Base-by-base conservation (phyloP, 2,329 filamentous ascomycete genomes). In the Berkeleyomyces basicola region DNA sequence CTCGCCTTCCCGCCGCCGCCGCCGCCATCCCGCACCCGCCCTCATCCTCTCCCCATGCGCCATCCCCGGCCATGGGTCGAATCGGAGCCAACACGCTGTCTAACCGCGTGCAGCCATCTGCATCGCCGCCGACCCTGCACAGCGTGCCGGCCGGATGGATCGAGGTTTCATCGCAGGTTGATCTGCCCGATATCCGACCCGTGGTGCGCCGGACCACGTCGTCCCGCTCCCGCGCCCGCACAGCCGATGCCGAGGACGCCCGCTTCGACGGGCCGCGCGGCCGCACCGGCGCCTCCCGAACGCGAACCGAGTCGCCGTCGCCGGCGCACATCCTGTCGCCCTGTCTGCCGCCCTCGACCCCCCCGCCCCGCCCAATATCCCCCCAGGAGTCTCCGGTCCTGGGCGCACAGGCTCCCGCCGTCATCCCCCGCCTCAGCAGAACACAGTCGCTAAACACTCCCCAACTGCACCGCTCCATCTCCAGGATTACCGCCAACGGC, bases 161-260 rank as follows among this genome's bases (percentile, higher is more conserved):
- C 53, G 59, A 62, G 31, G 60, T 64, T 14, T 64, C 63, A 16
- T 64, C 63, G 9, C 63, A 64, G 36, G 53, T 64, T 42, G 63
- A 64, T 16, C 23, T 62, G 9, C 63, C 63, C 11, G 63, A 64
- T 58, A 47, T 62, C 11, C 47, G 63, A 23, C 63, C 53, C 37
- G 60, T 46, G 7, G 46, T 62, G 9, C 55, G 60, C 10, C 62
- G 58, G 40, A 33, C 39, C 14, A 4, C 4, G 10, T 53, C 49
- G 33, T 53, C 31, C 33, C 49, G 49, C 4, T 36, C 23, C 33
- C 58, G 58, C 10, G 33, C 33, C n/a, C 53, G 36, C 43, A 11
- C 9, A n/a, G 33, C 44, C 31, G 46, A 49, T 2, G 23, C 23
- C 23, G 23, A 23, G 2, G 23, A 23, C 23, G 23, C 23, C 23